These are phyloP conservation scores for Sanghuangporus baumii DNA, from an alignment of 1,284 basidiomycete species.

Conservation along the genomic window DNA sequence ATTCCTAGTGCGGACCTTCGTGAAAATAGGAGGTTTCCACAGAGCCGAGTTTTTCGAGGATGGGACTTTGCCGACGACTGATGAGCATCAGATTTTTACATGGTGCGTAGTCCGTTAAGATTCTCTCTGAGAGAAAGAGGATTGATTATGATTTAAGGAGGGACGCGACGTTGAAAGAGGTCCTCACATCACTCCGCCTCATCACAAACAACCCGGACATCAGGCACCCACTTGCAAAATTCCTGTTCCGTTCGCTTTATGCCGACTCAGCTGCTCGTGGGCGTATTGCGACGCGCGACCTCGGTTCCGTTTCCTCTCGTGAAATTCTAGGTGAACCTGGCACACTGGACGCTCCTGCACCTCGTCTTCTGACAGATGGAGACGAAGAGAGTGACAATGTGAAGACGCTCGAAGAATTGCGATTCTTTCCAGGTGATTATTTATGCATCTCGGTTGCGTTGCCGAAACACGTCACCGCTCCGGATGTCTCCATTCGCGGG, in stretches of 20 bases:
- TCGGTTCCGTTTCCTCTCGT: conserved; percentile 72
- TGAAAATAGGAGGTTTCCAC: conserved; percentile 74
- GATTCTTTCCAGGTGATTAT: conserved; percentile 74
- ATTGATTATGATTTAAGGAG: conserved; percentile 42
- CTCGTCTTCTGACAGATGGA: conserved; percentile 50
- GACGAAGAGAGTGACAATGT: conserved; percentile 45
- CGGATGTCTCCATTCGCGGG: conserved; percentile 44
- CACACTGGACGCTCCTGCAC: conserved; percentile 45
- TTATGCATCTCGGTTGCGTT: conserved; percentile 64
- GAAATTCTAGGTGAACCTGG: conserved; percentile 77
- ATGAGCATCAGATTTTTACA: conserved; percentile 73
- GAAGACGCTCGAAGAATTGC: conserved; percentile 66
- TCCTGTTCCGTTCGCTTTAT: conserved; percentile 71
- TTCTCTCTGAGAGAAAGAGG: neutral
- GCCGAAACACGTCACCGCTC: conserved; percentile 52
- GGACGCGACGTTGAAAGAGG: conserved; percentile 71
- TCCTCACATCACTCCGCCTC: conserved; percentile 67
- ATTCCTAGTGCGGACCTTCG: conserved; percentile 74
- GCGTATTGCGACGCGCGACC: conserved; percentile 63
- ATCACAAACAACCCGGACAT: conserved; percentile 59
- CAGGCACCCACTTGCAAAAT: conserved; percentile 71
- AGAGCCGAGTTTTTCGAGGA: conserved; percentile 67
- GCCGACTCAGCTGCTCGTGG: conserved; percentile 67
- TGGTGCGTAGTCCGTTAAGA: conserved; percentile 42
- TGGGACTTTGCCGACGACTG: conserved; percentile 61